Base-by-base conservation (phyloP, 768 basidiomycete species). In the Lentinula boryana region DNA sequence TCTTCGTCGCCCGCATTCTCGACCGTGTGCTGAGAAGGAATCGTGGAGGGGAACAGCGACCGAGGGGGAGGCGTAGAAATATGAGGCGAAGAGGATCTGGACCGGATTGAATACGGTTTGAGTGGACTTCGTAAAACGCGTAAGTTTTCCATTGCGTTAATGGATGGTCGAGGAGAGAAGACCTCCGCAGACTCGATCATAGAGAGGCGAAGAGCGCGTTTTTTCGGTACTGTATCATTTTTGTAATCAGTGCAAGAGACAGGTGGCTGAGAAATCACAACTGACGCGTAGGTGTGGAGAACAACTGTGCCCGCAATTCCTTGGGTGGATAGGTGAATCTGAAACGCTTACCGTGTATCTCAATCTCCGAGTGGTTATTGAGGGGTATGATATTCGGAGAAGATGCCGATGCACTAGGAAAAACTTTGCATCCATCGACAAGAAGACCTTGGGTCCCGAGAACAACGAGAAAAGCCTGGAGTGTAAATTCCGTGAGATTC, bases 101-200 rank as follows among this genome's bases (percentile, higher is more conserved):
- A 51, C 31, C 49, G 16, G 4, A 40, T 51, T 7, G 36, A 16
- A 31, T 54, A 55, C 13, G 60, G 60, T 64, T 78, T 81, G 8
- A 85, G 66, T 0, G 86, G 87, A 13, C 79, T 84, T 67, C 85
- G 81, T 3, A 91, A 76, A 35, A 88, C 75, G 7, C 81, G 77
- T 1, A 91, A 77, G 62, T 89, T 89, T 68, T 84, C 84, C 33
- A 76, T 72, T 1, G 87, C 84, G 66, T 87, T 79, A 3, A 72
- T 70, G 38, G 81, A 84, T 0, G 85, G 86, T 3, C 81, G 71
- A 1, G 88, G 89, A 1, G 84, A 82, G 70, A 90, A 89, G 4
- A 92, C 87, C 65, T 89, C 82, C 0, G 87, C 87, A 58, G 84
- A 84, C 27, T 84, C 78, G 36, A 92, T 89, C 86, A 92, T 88